Base-by-base conservation (phyloP, 805 yeast genomes). In the Candida saitoana region DNA sequence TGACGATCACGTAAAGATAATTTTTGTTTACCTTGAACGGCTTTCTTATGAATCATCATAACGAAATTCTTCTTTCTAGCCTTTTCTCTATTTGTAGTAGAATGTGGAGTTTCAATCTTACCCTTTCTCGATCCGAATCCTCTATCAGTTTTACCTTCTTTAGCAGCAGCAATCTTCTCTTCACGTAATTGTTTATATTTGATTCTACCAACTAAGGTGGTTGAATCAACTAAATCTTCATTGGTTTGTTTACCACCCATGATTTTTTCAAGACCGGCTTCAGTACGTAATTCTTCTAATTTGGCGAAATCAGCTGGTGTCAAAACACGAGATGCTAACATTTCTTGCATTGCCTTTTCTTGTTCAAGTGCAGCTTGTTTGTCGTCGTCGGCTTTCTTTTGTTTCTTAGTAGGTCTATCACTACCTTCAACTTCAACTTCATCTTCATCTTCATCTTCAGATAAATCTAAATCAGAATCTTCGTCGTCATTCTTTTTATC, bases 231-330 rank as follows among this genome's bases (percentile, higher is more conserved):
- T 39, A 76, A 73, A 39, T 91, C 97, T 63, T 93, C 98, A 57
- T 86, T 82, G 35, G 58, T 62, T 49, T 61, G 71, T 34, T 59
- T 60, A 37, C 69, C 68, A 33, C 91, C 90, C 79, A 89, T 69
- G 22, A 83, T 59, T 62, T 85, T 85, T 41, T 86, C 86, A 38
- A 90, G 74, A 51, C 96, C 96, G 3, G 96, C 96, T 62, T 85
- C 82, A 14, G 79, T 73, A 56, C 81, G 79, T 54, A 93, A 76
- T 63, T 93, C 96, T 56, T 91, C 91, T 54, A 93, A 74, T 65
- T 91, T 91, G 48, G 96, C 96, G 60, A 90, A 93, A 70, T 93
- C 99, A 1, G 98, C 97, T 17, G 99, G 99, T 0, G 99, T 93
- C 52, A 93, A 74, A 46, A 93, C 84, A 52, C 85, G 80, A 38